Percentiles rank a stretch among this genome's conserved stretches.
phyloP scores from a whole-genome alignment of 345 rosid genomes.

The Melastoma malabathricum region DNA sequence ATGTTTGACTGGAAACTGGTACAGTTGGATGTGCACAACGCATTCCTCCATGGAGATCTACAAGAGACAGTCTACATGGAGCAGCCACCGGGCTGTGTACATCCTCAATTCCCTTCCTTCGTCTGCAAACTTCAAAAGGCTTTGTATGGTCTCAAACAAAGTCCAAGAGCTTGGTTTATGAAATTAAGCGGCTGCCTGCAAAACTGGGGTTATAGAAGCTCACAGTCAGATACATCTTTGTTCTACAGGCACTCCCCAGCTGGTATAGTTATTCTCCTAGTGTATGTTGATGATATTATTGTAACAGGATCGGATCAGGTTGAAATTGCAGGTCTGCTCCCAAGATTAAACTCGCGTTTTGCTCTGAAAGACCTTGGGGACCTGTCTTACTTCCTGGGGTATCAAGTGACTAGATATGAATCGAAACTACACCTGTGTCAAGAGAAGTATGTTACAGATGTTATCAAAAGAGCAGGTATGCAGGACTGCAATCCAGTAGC shows the following conservation, averaged over 20 bases:
- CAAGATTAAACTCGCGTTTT: background rate
- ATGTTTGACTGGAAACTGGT: too few relatives aligned
- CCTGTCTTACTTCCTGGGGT: background rate
- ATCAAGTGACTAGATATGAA: background rate
- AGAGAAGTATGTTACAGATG: background rate
- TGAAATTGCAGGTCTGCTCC: background rate
- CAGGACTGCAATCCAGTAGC: too few relatives aligned
- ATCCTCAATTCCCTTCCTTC: background rate
- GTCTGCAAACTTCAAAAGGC: background rate
- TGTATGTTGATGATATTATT: slow-evolving; percentile 1
- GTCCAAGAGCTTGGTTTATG: background rate
- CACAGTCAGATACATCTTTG: background rate
- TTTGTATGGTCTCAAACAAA: background rate
- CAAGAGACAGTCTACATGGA: background rate
- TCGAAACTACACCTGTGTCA: background rate
- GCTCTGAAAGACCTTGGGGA: background rate
- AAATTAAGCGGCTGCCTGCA: background rate
- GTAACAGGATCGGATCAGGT: background rate
- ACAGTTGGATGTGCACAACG: background rate
- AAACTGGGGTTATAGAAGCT: background rate
- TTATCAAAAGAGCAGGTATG: background rate
- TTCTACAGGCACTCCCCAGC: background rate
- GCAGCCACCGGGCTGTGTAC: background rate
- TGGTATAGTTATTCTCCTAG: background rate
- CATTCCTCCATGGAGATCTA: background rate